phyloP scores from a whole-genome alignment of 139 green algal genomes.

The Chlamydomonas sp. region DNA sequence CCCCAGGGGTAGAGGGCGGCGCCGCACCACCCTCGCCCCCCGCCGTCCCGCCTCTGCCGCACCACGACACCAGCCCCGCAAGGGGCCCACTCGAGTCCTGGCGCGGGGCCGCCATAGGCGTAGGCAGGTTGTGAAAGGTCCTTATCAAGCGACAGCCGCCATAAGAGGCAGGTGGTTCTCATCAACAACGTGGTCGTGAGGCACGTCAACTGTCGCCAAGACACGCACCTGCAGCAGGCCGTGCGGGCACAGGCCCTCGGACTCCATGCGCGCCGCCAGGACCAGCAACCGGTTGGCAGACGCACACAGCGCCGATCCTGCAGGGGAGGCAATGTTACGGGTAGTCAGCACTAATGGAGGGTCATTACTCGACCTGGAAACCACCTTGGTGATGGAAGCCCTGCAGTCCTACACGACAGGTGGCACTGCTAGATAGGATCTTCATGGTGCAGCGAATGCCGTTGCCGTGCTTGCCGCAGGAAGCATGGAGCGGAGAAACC shows the following conservation, averaged over 20 bases:
- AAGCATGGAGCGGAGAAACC: too few relatives aligned
- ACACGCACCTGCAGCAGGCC: not conserved
- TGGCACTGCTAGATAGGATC: too few relatives aligned
- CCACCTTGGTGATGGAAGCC: too few relatives aligned
- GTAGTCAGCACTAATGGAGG: too few relatives aligned
- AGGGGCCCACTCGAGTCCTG: slow-evolving; percentile 18
- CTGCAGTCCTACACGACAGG: too few relatives aligned
- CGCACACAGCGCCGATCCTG: slow-evolving; percentile 6
- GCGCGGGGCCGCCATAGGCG: not conserved
- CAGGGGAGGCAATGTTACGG: too few relatives aligned
- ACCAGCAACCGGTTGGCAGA: slow-evolving; percentile 9
- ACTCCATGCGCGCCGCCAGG: slow-evolving; percentile 3
- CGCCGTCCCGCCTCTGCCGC: not conserved
- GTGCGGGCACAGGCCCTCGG: not conserved
- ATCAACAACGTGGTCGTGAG: too few relatives aligned
- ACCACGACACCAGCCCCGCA: slow-evolving; percentile 3
- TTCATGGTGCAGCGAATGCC: too few relatives aligned
- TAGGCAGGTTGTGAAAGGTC: not conserved
- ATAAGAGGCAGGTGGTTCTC: too few relatives aligned
- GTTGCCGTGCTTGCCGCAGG: too few relatives aligned
- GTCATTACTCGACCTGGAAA: too few relatives aligned
- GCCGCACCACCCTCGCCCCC: not conserved
- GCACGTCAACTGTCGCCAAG: not conserved
- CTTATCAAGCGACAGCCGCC: too few relatives aligned
- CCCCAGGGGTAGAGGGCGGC: not conserved